A percentile compares a stretch with the other conserved stretches of the same genome.
Evolutionary conservation across 306 rosid species (phyloP).

Genomic region (Cyamopsis tetragonoloba): DNA sequence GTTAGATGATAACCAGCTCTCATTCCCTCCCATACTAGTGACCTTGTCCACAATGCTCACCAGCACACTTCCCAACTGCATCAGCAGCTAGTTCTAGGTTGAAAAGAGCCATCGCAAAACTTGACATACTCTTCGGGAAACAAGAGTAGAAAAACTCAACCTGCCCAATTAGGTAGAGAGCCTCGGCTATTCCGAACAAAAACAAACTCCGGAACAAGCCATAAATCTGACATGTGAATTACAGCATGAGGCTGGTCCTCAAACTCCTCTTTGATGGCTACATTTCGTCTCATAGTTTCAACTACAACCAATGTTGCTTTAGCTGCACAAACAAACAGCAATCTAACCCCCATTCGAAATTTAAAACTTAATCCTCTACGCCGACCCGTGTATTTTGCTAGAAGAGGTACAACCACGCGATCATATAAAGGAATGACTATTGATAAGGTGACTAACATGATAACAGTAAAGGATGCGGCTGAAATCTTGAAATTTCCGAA

Average conservation of each 20-base stretch:
- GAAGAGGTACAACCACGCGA: slow-evolving; percentile 28
- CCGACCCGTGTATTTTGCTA: slow-evolving; percentile 29
- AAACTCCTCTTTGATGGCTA: slow-evolving; percentile 26
- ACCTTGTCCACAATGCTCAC: slow-evolving; percentile 35
- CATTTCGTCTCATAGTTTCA: slow-evolving; percentile 30
- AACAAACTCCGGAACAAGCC: slow-evolving; percentile 38
- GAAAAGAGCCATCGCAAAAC: slow-evolving; percentile 44
- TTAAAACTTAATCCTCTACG: slow-evolving; percentile 29
- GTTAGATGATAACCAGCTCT: slow-evolving; percentile 51
- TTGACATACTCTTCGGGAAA: slow-evolving; percentile 43
- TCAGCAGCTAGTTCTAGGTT: slow-evolving; percentile 32
- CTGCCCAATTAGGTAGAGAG: slow-evolving; percentile 36
- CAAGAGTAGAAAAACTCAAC: slow-evolving; percentile 40
- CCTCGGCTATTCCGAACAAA: slow-evolving; percentile 35
- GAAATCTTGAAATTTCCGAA: slow-evolving; percentile 32
- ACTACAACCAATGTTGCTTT: slow-evolving; percentile 21
- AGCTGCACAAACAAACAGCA: slow-evolving; percentile 9
- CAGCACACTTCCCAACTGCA: slow-evolving; percentile 19
- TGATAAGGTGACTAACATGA: slow-evolving; percentile 29
- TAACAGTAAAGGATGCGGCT: slow-evolving; percentile 40
- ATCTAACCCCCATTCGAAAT: slow-evolving; percentile 34
- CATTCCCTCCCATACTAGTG: slow-evolving; percentile 31
- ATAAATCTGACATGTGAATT: slow-evolving; percentile 37
- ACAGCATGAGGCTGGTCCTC: slow-evolving; percentile 25
- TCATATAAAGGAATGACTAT: slow-evolving; percentile 28